Evolutionary conservation across 805 yeast genomes (phyloP).

Genomic region (Wickerhamomyces ciferrii): DNA sequence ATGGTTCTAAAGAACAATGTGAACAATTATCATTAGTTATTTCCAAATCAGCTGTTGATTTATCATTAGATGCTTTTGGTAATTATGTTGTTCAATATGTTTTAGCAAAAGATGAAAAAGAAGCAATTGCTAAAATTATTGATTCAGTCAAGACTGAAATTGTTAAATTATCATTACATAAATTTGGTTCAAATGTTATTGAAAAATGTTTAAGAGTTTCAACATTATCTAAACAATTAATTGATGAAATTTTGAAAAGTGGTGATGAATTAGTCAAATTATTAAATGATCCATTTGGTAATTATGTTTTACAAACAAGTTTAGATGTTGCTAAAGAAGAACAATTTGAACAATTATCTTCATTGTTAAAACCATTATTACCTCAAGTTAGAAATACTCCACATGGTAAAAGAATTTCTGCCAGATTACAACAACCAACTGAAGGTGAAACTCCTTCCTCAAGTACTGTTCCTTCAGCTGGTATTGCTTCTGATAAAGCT

Average conservation of each 20-base stretch:
- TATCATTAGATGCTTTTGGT: slow-evolving; percentile 92
- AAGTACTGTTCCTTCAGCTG: neutral
- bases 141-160: slow-evolving; percentile 27
- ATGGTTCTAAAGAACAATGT: slow-evolving; percentile 71
- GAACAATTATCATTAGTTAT: slow-evolving; percentile 60
- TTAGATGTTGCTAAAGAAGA: slow-evolving; percentile 49
- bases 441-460: neutral
- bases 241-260: slow-evolving; percentile 40
- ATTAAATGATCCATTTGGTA: slow-evolving; percentile 88
- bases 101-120: slow-evolving; percentile 36
- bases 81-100: slow-evolving; percentile 96
- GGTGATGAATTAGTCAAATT: slow-evolving; percentile 38
- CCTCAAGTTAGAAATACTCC: slow-evolving; percentile 84
- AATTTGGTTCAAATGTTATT: slow-evolving; percentile 90
- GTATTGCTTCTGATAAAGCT: neutral
- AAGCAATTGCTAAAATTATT: slow-evolving; percentile 27
- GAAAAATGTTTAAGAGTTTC: slow-evolving; percentile 72
- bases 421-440: slow-evolving; percentile 41
- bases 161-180: slow-evolving; percentile 65
- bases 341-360: slow-evolving; percentile 51
- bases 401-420: slow-evolving; percentile 89
- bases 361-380: slow-evolving; percentile 64
- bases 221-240: slow-evolving; percentile 40
- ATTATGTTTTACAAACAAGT: slow-evolving; percentile 91
- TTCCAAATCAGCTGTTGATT: slow-evolving; percentile 58